A percentile compares a stretch with the other conserved stretches of the same genome.
phyloP scores from a whole-genome alignment of 2,329 filamentous ascomycete species.

The Penicillium sp. region DNA sequence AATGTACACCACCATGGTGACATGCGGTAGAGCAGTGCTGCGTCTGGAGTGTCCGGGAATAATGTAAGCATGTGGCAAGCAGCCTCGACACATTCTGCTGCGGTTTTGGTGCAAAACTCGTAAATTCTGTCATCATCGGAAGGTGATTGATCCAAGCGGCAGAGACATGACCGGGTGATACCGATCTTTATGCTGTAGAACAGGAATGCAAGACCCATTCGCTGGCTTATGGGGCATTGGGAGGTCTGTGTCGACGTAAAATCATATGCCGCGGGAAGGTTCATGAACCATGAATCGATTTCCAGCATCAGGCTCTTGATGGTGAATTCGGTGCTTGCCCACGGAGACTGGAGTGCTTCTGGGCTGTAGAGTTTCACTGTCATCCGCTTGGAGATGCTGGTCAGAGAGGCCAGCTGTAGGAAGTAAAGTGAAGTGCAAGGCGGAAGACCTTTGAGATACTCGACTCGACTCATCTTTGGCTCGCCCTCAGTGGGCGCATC shows the following conservation, averaged over 20 bases:
- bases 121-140: constrained; percentile 32
- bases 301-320: constrained; percentile 39
- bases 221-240: constrained; percentile 34
- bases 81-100: constrained; percentile 42
- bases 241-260: constrained; percentile 40
- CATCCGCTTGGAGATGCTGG: constrained; percentile 38
- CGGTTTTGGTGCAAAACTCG: constrained; percentile 39
- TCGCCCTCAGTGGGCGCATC: constrained; percentile 17
- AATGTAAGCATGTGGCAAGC: constrained; percentile 42
- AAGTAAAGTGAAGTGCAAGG: constrained; percentile 43
- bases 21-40: constrained; percentile 35
- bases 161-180: constrained; percentile 45
- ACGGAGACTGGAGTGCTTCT: constrained; percentile 34
- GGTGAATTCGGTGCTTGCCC: constrained; percentile 39
- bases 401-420: constrained; percentile 37
- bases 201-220: constrained; percentile 41
- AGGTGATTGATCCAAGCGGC: constrained; percentile 36
- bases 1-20: constrained; percentile 47
- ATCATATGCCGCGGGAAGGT: constrained; percentile 39
- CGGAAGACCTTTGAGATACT: constrained; percentile 38
- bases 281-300: constrained; percentile 41
- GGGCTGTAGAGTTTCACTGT: constrained; percentile 41
- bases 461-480: constrained; percentile 24
- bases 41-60: constrained; percentile 41
- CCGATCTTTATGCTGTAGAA: constrained; percentile 45